Evolutionary conservation across 2,329 filamentous ascomycete genomes (phyloP).

Genomic region (Nigrospora osmanthi): DNA sequence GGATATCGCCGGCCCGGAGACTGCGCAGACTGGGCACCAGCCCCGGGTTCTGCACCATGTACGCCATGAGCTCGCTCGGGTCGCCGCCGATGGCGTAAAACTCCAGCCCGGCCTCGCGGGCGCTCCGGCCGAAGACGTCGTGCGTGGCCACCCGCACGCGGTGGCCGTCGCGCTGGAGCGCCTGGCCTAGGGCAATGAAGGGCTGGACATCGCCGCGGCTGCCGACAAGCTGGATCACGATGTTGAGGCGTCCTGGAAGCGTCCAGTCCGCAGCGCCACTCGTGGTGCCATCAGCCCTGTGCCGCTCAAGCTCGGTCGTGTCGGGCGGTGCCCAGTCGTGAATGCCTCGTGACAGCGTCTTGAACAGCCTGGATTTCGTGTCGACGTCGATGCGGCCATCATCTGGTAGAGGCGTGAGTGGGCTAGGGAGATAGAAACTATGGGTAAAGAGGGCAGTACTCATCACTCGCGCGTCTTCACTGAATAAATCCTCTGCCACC

Average conservation of each 20-base stretch:
- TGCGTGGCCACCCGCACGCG: slow-evolving; percentile 70
- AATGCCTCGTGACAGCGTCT: too few species aligned
- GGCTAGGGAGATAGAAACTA: too few species aligned
- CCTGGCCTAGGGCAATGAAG: slow-evolving; percentile 62
- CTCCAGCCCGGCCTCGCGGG: slow-evolving; percentile 63
- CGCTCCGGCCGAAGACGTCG: slow-evolving; percentile 57
- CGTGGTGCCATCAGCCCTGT: too few species aligned
- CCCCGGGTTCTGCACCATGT: slow-evolving; percentile 32
- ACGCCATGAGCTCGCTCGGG: slow-evolving; percentile 67
- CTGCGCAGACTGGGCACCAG: slow-evolving; percentile 27
- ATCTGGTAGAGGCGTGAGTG: too few species aligned
- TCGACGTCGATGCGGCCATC: too few species aligned
- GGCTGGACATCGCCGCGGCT: slow-evolving; percentile 71
- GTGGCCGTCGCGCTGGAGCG: slow-evolving; percentile 59
- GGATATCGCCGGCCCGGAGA: slow-evolving; percentile 26
- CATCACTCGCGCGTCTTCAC: too few species aligned
- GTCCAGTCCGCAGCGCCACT: too few species aligned
- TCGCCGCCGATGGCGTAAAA: slow-evolving; percentile 74
- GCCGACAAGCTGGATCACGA: slow-evolving; percentile 69
- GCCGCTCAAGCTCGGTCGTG: too few species aligned
- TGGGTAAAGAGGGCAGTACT: too few species aligned
- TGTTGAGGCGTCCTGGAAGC: slow-evolving; percentile 54
- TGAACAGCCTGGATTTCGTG: too few species aligned
- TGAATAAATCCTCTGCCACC: too few species aligned
- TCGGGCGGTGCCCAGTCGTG: too few species aligned